Conservation (phyloP, 2,329 filamentous ascomycete genomes). For the Trichoderma aggressivum region DNA sequence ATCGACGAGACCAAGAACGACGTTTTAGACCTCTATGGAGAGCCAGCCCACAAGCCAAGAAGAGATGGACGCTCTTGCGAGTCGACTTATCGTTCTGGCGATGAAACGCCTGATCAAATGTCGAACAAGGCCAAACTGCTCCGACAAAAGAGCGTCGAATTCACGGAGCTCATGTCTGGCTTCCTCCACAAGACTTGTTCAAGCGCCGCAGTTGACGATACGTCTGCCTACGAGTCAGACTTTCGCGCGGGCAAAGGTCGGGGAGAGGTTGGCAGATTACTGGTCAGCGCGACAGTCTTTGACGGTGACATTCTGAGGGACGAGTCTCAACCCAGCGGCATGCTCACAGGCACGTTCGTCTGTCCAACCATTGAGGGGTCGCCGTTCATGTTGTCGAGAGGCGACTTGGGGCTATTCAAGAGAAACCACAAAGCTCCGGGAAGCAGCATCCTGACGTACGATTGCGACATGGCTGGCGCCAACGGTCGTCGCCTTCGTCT, state of each 20-base stretch:
- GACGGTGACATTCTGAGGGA: conserved; percentile 28
- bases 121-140: conserved; percentile 9
- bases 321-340: conserved; percentile 20
- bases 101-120: background rate
- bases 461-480: conserved; percentile 57
- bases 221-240: conserved; percentile 52
- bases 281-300: conserved; percentile 56
- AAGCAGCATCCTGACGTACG: conserved; percentile 57
- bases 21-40: conserved; percentile 52
- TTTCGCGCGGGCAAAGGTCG: conserved; percentile 50
- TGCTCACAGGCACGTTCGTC: conserved; percentile 58
- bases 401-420: conserved; percentile 56
- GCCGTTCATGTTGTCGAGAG: conserved; percentile 58
- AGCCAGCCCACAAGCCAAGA: conserved; percentile 40
- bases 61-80: background rate
- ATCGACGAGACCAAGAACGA: conserved; percentile 47
- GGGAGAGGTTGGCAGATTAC: conserved; percentile 56
- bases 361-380: conserved; percentile 38
- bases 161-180: conserved; percentile 63
- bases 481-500: conserved; percentile 54
- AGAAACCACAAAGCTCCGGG: conserved; percentile 52
- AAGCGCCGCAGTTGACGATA: conserved; percentile 43
- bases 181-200: conserved; percentile 46
- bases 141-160: conserved; percentile 48
- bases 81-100: background rate